phyloP scores from a whole-genome alignment of 768 basidiomycete genomes.

The Lentinula detonsa region DNA sequence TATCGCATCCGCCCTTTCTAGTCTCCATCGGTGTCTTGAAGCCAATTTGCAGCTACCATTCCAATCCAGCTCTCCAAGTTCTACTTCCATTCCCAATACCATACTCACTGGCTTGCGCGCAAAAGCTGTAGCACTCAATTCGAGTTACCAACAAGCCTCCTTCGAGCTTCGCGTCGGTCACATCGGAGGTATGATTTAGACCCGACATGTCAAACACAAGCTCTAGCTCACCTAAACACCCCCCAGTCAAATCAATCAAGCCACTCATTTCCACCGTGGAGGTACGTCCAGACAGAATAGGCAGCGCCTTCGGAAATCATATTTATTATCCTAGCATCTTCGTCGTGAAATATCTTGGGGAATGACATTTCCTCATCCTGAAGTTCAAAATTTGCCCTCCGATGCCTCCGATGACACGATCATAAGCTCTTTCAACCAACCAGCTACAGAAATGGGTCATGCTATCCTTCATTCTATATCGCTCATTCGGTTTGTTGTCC shows the following conservation, averaged over 20 bases:
- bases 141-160: conserved; percentile 35
- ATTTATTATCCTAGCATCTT: conserved; percentile 19
- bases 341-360: conserved; percentile 41
- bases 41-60: conserved; percentile 22
- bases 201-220: neutral
- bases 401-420: conserved; percentile 4
- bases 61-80: neutral
- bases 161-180: conserved; percentile 42
- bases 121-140: conserved; percentile 31
- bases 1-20: conserved; percentile 26
- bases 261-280: conserved; percentile 38
- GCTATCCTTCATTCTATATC: conserved; percentile 28
- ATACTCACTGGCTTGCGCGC: conserved; percentile 23
- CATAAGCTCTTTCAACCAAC: conserved; percentile 16
- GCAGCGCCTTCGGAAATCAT: neutral
- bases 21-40: conserved; percentile 26
- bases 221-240: neutral
- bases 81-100: conserved; percentile 11
- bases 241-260: conserved; percentile 32
- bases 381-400: neutral
- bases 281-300: neutral
- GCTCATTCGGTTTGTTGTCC: conserved; percentile 25
- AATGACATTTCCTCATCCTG: conserved; percentile 18
- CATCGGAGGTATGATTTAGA: conserved; percentile 27
- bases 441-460: conserved; percentile 26